Conservation (phyloP, 352 stramenopile genomes). For the Pythium periplocum region DNA sequence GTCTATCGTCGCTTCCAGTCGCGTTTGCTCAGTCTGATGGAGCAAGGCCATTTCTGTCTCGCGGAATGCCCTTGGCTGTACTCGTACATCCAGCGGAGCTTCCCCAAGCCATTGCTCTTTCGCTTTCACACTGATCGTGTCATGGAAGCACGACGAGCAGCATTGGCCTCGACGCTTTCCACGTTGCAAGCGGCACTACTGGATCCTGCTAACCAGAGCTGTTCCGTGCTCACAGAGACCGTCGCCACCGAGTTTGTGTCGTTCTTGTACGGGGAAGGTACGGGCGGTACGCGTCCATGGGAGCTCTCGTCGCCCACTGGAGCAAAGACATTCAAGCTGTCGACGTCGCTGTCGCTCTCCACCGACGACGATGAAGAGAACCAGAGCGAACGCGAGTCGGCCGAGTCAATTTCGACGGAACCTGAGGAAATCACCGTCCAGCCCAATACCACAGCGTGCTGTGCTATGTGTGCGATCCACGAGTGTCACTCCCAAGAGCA, state of each 20-base stretch:
- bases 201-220: slow-evolving; percentile 28
- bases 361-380: no score
- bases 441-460: no score
- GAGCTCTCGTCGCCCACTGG: slow-evolving; percentile 8
- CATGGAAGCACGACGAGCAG: slow-evolving; percentile 12
- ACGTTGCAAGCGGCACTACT: slow-evolving; percentile 36
- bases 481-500: no score
- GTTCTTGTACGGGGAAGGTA: slow-evolving; percentile 35
- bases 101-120: slow-evolving; percentile 30
- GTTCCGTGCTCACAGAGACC: slow-evolving; percentile 20
- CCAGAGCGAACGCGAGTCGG: no score
- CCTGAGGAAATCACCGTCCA: no score
- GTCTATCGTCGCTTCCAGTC: slow-evolving; percentile 45
- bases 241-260: slow-evolving; percentile 27
- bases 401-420: no score
- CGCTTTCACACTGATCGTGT: slow-evolving; percentile 20
- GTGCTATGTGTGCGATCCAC: no score
- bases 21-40: slow-evolving; percentile 34
- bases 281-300: slow-evolving; percentile 24
- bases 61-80: slow-evolving; percentile 66
- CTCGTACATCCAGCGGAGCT: slow-evolving; percentile 56
- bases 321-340: no score
- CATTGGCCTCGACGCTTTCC: slow-evolving; percentile 21
- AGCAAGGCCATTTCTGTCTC: slow-evolving; percentile 48
- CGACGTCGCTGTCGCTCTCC: no score